phyloP scores from a whole-genome alignment of 345 rosid species.

The Syzygium jambos region DNA sequence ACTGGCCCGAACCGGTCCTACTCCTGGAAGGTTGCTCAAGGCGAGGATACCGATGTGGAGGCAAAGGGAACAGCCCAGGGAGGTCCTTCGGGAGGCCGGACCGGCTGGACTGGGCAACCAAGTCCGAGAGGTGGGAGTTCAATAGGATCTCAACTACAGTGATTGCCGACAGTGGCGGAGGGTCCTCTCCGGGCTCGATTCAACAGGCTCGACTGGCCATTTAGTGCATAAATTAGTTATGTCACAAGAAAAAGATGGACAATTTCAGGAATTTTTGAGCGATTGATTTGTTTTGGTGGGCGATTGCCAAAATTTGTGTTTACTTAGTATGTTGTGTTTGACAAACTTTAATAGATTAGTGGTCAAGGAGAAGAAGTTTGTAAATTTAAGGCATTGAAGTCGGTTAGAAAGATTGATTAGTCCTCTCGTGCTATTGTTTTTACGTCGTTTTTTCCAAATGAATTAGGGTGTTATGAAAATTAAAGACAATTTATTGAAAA shows the following conservation, averaged over 20 bases:
- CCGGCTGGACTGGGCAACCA: neutral
- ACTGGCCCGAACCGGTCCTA: conserved; percentile 25
- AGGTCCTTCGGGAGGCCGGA: neutral
- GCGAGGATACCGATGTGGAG: conserved; percentile 23
- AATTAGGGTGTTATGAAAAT: neutral
- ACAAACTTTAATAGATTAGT: too few species aligned
- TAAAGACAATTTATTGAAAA: neutral
- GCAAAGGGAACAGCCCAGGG: conserved; percentile 9
- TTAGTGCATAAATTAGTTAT: neutral
- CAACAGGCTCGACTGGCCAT: conserved; percentile 7
- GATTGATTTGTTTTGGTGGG: neutral
- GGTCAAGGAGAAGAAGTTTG: neutral
- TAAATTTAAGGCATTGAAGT: neutral
- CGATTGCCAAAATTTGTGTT: neutral
- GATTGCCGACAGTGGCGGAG: neutral
- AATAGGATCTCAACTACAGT: conserved; percentile 26
- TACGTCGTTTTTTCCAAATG: neutral
- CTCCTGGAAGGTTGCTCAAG: conserved; percentile 32
- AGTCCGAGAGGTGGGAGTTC: conserved; percentile 49
- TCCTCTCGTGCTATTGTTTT: neutral
- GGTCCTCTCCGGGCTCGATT: conserved; percentile 23
- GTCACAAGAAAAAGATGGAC: neutral
- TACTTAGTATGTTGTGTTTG: too few species aligned
- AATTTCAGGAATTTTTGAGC: too few species aligned
- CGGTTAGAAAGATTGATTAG: neutral